Percentiles rank a stretch among this genome's conserved stretches.
These are phyloP conservation scores for Penicillium occitanis DNA, from an alignment of 2,329 filamentous ascomycete genomes.

Conservation along the genomic window DNA sequence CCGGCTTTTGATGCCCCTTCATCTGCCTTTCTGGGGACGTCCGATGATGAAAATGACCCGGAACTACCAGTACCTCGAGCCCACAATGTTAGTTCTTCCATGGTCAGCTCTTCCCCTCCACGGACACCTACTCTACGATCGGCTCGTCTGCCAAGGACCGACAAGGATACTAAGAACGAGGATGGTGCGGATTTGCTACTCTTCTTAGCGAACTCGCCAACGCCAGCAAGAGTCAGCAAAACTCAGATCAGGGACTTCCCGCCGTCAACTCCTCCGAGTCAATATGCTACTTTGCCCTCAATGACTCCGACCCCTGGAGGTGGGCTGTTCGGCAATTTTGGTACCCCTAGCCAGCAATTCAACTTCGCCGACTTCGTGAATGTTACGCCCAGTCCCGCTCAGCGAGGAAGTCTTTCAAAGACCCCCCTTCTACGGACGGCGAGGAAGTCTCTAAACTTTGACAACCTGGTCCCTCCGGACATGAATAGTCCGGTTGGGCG, in stretches of 20 bases:
- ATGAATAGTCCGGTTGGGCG: slow-evolving; percentile 44
- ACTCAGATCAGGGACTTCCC: slow-evolving; percentile 53
- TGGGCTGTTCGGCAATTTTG: slow-evolving; percentile 72
- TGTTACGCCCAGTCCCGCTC: slow-evolving; percentile 91
- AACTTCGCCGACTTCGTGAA: slow-evolving; percentile 98
- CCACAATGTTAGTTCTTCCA: slow-evolving; percentile 46
- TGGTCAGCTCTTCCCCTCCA: slow-evolving; percentile 75
- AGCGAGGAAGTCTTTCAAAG: slow-evolving; percentile 61
- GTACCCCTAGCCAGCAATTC: slow-evolving; percentile 80
- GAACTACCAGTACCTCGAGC: slow-evolving; percentile 63
- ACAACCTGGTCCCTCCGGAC: slow-evolving; percentile 63
- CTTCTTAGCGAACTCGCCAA: slow-evolving; percentile 88
- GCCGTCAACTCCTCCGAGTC: slow-evolving; percentile 74
- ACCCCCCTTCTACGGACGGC: slow-evolving; percentile 72
- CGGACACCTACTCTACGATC: slow-evolving; percentile 71
- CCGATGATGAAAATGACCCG: slow-evolving; percentile 78
- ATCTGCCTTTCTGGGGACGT: slow-evolving; percentile 46
- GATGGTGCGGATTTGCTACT: slow-evolving; percentile 79
- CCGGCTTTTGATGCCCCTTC: slow-evolving; percentile 73
- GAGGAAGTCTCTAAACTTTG: slow-evolving; percentile 78
- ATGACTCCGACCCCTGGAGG: slow-evolving; percentile 59
- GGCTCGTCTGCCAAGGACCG: slow-evolving; percentile 51
- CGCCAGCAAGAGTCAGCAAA: slow-evolving; percentile 66
- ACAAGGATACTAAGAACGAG: slow-evolving; percentile 61
- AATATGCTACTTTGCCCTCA: slow-evolving; percentile 53